Evolutionary conservation across 2,329 filamentous ascomycete genomes (phyloP).

Genomic region (Colletotrichum limetticola): DNA sequence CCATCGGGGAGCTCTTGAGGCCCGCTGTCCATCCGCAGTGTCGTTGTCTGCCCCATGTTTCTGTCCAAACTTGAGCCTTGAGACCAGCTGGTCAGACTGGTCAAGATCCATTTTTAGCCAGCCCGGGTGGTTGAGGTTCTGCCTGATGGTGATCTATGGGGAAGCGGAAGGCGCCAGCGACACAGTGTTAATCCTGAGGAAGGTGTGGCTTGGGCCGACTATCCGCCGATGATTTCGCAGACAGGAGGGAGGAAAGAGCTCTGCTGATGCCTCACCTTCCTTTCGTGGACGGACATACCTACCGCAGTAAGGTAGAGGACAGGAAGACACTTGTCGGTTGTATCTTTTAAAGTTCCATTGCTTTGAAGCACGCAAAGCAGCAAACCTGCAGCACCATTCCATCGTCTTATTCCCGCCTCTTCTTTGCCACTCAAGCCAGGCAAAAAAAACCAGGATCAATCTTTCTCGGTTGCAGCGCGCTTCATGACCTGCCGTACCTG

Average conservation of each 20-base stretch:
- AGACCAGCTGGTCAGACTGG: background rate
- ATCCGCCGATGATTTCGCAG: background rate
- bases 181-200: background rate
- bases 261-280: background rate
- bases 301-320: no score
- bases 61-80: background rate
- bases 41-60: background rate
- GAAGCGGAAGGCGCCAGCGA: background rate
- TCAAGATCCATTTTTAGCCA: background rate
- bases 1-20: background rate
- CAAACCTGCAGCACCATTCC: background rate
- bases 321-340: background rate
- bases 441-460: background rate
- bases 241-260: background rate
- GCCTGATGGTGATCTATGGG: background rate
- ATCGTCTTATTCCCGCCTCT: background rate
- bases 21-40: background rate
- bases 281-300: background rate
- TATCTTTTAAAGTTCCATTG: background rate
- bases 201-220: constrained; percentile 11
- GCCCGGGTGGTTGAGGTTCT: background rate
- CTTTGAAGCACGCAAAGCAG: constrained; percentile 28
- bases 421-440: background rate
- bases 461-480: background rate
- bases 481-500: background rate